Conservation (phyloP, 768 basidiomycete genomes). For the Lactarius vividus region DNA sequence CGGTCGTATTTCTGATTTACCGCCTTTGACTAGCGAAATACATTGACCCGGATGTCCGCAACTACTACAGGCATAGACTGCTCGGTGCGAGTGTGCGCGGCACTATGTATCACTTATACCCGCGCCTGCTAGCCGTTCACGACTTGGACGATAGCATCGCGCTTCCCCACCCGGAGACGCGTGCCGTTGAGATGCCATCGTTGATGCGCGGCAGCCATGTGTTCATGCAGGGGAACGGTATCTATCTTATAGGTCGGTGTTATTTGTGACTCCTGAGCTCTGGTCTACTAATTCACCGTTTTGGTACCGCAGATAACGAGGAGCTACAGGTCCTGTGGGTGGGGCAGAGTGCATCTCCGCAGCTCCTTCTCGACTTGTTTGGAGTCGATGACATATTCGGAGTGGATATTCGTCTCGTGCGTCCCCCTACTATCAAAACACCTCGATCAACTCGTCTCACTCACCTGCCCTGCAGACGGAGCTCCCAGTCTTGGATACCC, state of each 20-base stretch:
- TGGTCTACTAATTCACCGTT: constrained; percentile 5
- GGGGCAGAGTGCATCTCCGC: constrained; percentile 76
- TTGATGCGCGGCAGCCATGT: constrained; percentile 79
- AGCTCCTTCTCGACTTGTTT: constrained; percentile 79
- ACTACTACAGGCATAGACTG: constrained; percentile 76
- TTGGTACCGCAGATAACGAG: constrained; percentile 68
- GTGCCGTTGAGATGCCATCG: constrained; percentile 63
- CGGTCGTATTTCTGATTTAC: neutral
- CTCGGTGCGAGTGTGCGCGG: constrained; percentile 65
- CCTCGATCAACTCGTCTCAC: neutral
- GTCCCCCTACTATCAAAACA: constrained; percentile 27
- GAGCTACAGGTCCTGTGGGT: constrained; percentile 89
- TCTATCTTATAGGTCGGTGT: constrained; percentile 85
- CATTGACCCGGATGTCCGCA: constrained; percentile 93
- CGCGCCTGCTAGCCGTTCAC: constrained; percentile 83
- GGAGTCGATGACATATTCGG: constrained; percentile 75
- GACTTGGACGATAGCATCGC: constrained; percentile 72
- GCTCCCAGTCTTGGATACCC: constrained; percentile 69
- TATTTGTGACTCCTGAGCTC: constrained; percentile 1
- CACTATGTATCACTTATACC: constrained; percentile 81
- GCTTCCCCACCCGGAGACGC: constrained; percentile 58
- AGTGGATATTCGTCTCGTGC: constrained; percentile 68
- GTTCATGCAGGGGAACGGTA: constrained; percentile 86
- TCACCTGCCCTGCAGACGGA: constrained; percentile 45
- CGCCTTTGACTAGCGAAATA: constrained; percentile 56